Conservation (phyloP, 352 stramenopile genomes). For the Globisporangium okanoganense region DNA sequence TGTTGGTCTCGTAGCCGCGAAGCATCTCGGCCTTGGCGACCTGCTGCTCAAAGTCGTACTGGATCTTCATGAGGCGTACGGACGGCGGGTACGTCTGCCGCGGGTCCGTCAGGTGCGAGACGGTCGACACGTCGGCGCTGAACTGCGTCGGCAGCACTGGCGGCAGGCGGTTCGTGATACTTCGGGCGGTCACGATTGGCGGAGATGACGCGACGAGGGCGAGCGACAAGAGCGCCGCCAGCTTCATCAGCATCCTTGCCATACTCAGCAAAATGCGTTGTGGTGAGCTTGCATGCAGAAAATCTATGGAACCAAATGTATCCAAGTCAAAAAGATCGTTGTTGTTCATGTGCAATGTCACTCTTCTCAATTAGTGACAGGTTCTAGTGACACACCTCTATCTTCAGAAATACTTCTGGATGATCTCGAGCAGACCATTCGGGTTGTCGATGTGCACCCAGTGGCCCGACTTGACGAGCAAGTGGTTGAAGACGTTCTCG, state of each 20-base stretch:
- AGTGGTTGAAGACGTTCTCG: slow-evolving; percentile 56
- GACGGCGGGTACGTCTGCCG: slow-evolving; percentile 54
- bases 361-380: not conserved
- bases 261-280: not conserved
- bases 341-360: not conserved
- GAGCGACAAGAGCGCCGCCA: not conserved
- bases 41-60: slow-evolving; percentile 62
- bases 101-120: slow-evolving; percentile 64
- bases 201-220: not conserved
- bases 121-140: slow-evolving; percentile 42
- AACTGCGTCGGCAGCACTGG: slow-evolving; percentile 54
- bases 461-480: slow-evolving; percentile 71
- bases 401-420: slow-evolving; percentile 37
- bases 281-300: not conserved
- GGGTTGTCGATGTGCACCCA: slow-evolving; percentile 88
- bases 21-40: slow-evolving; percentile 57
- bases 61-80: slow-evolving; percentile 43
- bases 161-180: not conserved
- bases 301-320: slow-evolving; percentile 7
- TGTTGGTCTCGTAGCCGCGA: slow-evolving; percentile 59
- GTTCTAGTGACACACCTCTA: not conserved
- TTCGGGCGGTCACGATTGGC: not conserved
- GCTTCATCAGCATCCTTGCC: not conserved
- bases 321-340: slow-evolving; percentile 7
- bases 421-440: slow-evolving; percentile 58